These are phyloP conservation scores for Trifolium pratense DNA, from an alignment of 306 rosid genomes.

Conservation along the genomic window DNA sequence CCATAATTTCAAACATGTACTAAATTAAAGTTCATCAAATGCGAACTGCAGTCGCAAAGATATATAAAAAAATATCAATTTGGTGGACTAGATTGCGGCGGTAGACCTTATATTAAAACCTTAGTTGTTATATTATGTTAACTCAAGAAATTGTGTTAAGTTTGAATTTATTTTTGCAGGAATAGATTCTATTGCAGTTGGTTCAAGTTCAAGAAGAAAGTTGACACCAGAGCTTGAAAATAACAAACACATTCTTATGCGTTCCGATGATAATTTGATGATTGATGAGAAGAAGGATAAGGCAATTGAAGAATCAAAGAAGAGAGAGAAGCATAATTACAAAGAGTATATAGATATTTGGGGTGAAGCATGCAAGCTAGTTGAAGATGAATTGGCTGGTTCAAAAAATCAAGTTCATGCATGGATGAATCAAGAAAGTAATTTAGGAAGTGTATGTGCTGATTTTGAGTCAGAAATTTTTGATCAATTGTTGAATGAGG, in stretches of 20 bases:
- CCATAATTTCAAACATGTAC: background rate
- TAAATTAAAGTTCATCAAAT: background rate
- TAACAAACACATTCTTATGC: slow-evolving; percentile 28
- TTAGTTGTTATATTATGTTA: background rate
- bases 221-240: slow-evolving; percentile 59
- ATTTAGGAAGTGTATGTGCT: slow-evolving; percentile 49
- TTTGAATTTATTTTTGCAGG: slow-evolving; percentile 17
- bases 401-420: slow-evolving; percentile 50
- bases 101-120: background rate
- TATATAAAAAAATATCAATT: background rate
- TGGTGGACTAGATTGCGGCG: background rate
- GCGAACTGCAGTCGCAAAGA: background rate
- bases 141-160: background rate
- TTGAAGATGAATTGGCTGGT: slow-evolving; percentile 53
- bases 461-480: slow-evolving; percentile 60
- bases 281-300: slow-evolving; percentile 47
- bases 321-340: slow-evolving; percentile 25
- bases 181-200: slow-evolving; percentile 16
- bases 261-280: slow-evolving; percentile 51
- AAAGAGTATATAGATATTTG: slow-evolving; percentile 37
- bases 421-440: slow-evolving; percentile 45
- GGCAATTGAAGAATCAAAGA: slow-evolving; percentile 41
- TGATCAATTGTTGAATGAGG: slow-evolving; percentile 58
- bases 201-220: slow-evolving; percentile 58
- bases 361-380: slow-evolving; percentile 50